Conservation (phyloP, 23 red algal species). For the Gracilaria vermiculophylla region DNA sequence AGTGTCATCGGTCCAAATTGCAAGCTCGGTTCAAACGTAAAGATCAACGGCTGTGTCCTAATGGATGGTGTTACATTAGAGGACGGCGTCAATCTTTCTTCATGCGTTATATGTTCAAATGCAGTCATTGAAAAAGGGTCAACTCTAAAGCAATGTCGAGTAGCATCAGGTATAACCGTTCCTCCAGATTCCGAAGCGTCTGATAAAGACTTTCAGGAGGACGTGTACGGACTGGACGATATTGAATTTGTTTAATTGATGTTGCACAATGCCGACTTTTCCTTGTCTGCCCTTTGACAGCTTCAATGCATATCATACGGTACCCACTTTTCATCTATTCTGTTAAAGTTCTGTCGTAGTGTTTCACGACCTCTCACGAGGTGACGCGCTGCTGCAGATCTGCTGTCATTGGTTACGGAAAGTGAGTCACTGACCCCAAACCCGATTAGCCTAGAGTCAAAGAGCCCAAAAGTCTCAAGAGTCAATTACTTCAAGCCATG, state of each 20-base stretch:
- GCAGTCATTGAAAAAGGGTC: slow-evolving; percentile 35
- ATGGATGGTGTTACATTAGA: slow-evolving; percentile 42
- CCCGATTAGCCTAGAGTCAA: too few relatives aligned
- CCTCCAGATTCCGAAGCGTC: not conserved
- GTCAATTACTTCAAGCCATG: too few relatives aligned
- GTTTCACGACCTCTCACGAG: too few relatives aligned
- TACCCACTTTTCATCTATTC: too few relatives aligned
- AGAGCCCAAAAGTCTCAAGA: too few relatives aligned
- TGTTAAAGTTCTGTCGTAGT: too few relatives aligned
- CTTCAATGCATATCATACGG: not conserved
- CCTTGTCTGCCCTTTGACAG: not conserved
- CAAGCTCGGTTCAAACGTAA: slow-evolving; percentile 29
- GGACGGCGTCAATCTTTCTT: slow-evolving; percentile 60
- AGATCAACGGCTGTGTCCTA: slow-evolving; percentile 59
- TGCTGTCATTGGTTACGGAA: too few relatives aligned
- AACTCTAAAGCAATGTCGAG: slow-evolving; percentile 54
- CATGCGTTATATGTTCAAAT: slow-evolving; percentile 26
- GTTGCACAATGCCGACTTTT: not conserved
- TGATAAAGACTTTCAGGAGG: slow-evolving; percentile 22
- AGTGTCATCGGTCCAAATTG: slow-evolving; percentile 33
- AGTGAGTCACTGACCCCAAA: too few relatives aligned
- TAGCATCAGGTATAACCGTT: slow-evolving; percentile 25
- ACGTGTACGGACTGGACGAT: not conserved
- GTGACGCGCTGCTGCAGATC: too few relatives aligned
- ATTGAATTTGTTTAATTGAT: not conserved